Percentiles rank a stretch among this genome's conserved stretches.
Conservation (phyloP, 2,329 filamentous ascomycete species). For the Parascedosporium putredinis region DNA sequence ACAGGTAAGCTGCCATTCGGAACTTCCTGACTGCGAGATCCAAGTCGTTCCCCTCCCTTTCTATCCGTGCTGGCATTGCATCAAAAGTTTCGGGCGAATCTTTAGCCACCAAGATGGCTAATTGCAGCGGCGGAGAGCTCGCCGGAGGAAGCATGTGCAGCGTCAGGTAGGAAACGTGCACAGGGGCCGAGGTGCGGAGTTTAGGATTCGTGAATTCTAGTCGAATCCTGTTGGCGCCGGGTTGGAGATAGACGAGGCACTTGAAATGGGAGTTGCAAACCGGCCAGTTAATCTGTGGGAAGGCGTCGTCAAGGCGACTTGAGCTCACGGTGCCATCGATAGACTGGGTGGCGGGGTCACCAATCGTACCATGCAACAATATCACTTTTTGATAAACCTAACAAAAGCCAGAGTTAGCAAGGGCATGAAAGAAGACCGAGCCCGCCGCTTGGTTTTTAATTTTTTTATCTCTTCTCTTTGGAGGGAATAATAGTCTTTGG, state of each 20-base stretch:
- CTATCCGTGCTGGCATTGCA: slow-evolving; percentile 61
- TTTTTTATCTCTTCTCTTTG: too few species aligned
- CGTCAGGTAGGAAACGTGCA: slow-evolving; percentile 70
- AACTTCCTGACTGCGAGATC: slow-evolving; percentile 80
- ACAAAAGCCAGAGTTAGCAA: not conserved
- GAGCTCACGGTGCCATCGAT: slow-evolving; percentile 74
- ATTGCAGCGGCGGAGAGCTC: slow-evolving; percentile 71
- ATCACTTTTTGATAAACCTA: slow-evolving; percentile 89
- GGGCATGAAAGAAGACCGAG: not conserved
- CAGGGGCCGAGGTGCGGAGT: slow-evolving; percentile 54
- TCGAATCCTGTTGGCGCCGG: slow-evolving; percentile 77
- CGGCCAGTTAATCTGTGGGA: slow-evolving; percentile 77
- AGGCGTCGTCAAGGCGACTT: slow-evolving; percentile 72
- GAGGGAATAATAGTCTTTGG: too few species aligned
- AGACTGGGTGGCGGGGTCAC: slow-evolving; percentile 55
- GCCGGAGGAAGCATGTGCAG: slow-evolving; percentile 78
- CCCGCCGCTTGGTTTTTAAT: too few species aligned
- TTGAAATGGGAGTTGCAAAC: slow-evolving; percentile 88
- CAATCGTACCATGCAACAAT: slow-evolving; percentile 70
- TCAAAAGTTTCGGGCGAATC: slow-evolving; percentile 85
- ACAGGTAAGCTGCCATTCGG: slow-evolving; percentile 88
- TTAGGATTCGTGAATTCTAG: slow-evolving; percentile 84
- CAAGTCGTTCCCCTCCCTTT: slow-evolving; percentile 72
- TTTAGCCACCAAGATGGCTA: slow-evolving; percentile 78
- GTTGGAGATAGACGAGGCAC: slow-evolving; percentile 77